These are phyloP conservation scores for Pythium graminicola DNA, from an alignment of 352 stramenopile species.

Conservation along the genomic window DNA sequence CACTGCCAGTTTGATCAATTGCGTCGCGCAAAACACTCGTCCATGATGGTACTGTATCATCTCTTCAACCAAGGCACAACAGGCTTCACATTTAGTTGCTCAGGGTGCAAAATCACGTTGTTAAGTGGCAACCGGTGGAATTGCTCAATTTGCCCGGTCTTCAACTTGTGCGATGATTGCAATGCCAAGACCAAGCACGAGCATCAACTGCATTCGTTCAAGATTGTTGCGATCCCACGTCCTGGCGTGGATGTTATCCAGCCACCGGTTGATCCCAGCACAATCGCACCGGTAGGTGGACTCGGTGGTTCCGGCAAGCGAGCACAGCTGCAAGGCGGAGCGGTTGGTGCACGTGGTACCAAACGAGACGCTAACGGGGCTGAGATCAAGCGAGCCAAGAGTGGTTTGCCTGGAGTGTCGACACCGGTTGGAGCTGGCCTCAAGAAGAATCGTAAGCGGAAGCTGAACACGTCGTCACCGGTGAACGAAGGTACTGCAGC, in stretches of 20 bases:
- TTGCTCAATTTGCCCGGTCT: slow-evolving; percentile 94
- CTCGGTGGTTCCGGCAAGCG: slow-evolving; percentile 19
- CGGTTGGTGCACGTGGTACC: slow-evolving; percentile 19
- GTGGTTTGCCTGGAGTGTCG: neutral
- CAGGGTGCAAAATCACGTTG: slow-evolving; percentile 91
- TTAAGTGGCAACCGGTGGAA: slow-evolving; percentile 94
- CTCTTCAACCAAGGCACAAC: slow-evolving; percentile 88
- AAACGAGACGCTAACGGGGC: slow-evolving; percentile 25
- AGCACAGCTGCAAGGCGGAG: slow-evolving; percentile 24
- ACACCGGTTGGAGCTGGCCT: slow-evolving; percentile 14
- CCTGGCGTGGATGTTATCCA: slow-evolving; percentile 39
- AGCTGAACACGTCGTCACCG: slow-evolving; percentile 43
- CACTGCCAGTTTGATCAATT: slow-evolving; percentile 88
- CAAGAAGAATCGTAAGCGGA: slow-evolving; percentile 58
- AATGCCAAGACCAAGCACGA: slow-evolving; percentile 89
- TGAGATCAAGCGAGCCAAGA: slow-evolving; percentile 26
- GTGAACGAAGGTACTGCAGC: slow-evolving; percentile 8
- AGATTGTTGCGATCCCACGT: slow-evolving; percentile 84
- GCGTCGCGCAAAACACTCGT: slow-evolving; percentile 85
- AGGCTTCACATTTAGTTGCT: slow-evolving; percentile 97
- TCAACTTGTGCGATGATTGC: slow-evolving; percentile 95
- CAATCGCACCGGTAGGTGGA: slow-evolving; percentile 19
- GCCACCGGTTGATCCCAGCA: slow-evolving; percentile 19
- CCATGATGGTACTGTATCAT: slow-evolving; percentile 87
- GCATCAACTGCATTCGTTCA: slow-evolving; percentile 91